Evolutionary conservation across 805 yeast genomes (phyloP).

Genomic region (Huiozyma sinensis): DNA sequence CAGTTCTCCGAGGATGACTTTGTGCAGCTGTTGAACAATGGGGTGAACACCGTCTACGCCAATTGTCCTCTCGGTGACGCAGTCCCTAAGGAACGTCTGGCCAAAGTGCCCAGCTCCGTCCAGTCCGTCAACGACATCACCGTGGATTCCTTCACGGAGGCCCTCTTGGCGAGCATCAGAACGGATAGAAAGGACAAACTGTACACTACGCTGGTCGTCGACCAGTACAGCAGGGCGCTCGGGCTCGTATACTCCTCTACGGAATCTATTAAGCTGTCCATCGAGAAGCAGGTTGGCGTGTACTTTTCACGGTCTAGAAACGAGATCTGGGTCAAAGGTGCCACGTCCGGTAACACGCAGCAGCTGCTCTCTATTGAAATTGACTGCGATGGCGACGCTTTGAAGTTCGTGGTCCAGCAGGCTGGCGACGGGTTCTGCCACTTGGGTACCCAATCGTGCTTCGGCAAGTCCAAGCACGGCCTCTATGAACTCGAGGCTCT

Average conservation of each 20-base stretch:
- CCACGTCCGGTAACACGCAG: constrained; percentile 94
- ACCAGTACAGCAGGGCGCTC: constrained; percentile 54
- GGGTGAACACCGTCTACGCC: constrained; percentile 38
- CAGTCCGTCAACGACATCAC: constrained; percentile 10
- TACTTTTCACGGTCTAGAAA: constrained; percentile 81
- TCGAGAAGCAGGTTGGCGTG: constrained; percentile 75
- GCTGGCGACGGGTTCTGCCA: constrained; percentile 89
- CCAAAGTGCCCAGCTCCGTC: neutral
- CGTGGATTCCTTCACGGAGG: constrained; percentile 9
- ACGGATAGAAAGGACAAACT: constrained; percentile 86
- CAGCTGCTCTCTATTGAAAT: constrained; percentile 50
- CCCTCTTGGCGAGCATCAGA: constrained; percentile 39
- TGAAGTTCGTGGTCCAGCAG: constrained; percentile 80
- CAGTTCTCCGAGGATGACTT: constrained; percentile 33
- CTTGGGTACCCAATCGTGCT: constrained; percentile 68
- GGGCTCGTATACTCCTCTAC: constrained; percentile 87
- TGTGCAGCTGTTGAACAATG: constrained; percentile 48
- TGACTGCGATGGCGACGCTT: constrained; percentile 90
- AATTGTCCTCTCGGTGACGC: constrained; percentile 15
- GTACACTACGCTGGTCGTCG: constrained; percentile 74
- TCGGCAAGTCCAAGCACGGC: constrained; percentile 56
- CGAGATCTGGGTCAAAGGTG: constrained; percentile 94
- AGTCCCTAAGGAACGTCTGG: constrained; percentile 41
- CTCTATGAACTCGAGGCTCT: constrained; percentile 53
- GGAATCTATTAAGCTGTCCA: constrained; percentile 73